Base-by-base conservation (phyloP, 176 grass and related monocot genomes). In the Dendrocalamus sinicus region DNA sequence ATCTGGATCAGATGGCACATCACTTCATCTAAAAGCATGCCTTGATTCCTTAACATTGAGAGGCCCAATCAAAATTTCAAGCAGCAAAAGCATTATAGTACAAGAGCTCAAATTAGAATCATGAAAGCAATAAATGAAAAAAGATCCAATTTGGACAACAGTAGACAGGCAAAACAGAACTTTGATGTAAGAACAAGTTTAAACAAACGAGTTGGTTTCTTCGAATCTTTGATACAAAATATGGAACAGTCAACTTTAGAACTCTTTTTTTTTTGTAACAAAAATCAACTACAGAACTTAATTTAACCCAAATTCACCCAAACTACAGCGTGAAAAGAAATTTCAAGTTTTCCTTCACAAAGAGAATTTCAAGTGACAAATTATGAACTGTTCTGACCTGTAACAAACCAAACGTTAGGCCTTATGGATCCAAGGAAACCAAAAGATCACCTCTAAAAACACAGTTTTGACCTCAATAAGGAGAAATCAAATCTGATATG, bases 401-500 rank as follows among this genome's bases (percentile, higher is more conserved):
- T 39, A 55, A 37, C 23, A 46, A 58, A 77, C 60, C 28, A 20
- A 67, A 67, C 15, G 54, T 4, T 76, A 75, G 41, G 41, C 28
- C 26, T 64, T 55, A 24, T 15, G 9, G 83, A 89, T 85, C 52
- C n/a, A 9, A 68, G 26, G 22, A 59, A 59, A 23, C 57, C 22
- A 59, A 59, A 59, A n/a, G 57, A 10, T 59, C 22, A 23, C 22
- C 57, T 23, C 57, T 11, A 9, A 59, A 57, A 57, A 63, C 28
- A 53, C 16, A 44, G n/a, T 44, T 75, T 70, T 71, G 24, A 65
- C 58, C 59, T 45, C 47, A 54, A 73, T 71, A 15, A 41, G n/a
- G 47, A 74, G 54, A 84, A 67, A 30, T n/a, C 9, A 70, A 84
- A 66, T 65, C 45, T 77, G 46, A 32, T 57, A 83, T 71, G 46